These are phyloP conservation scores for Zizania latifolia DNA, from an alignment of 176 grass and related monocot genomes.

Conservation along the genomic window DNA sequence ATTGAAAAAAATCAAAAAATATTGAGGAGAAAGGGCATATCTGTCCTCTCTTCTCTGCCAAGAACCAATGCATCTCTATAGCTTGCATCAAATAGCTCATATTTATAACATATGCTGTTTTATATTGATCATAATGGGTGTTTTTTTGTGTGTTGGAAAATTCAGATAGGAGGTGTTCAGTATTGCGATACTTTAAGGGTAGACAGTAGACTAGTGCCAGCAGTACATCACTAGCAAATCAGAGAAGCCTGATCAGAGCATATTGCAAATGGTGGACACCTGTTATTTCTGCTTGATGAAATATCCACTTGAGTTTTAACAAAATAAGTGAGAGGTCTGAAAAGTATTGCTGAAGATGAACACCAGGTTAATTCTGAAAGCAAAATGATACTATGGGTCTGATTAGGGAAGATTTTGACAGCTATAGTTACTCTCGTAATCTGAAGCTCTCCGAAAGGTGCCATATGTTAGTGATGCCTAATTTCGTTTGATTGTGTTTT, in stretches of 20 bases:
- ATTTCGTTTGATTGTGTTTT: not conserved
- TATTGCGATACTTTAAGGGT: not conserved
- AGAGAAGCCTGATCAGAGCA: not conserved
- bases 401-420: no score
- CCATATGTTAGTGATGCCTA: not conserved
- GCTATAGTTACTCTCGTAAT: no score
- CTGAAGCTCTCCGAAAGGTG: no score
- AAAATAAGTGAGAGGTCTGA: not conserved
- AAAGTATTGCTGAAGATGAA: not conserved
- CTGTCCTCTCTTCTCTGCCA: not conserved
- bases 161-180: not conserved
- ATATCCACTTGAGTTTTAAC: not conserved
- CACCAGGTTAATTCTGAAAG: constrained; percentile 7
- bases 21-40: not conserved
- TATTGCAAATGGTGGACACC: constrained; percentile 20
- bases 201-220: not conserved
- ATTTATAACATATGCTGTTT: not conserved
- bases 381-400: no score
- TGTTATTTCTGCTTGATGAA: constrained; percentile 21
- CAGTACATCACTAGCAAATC: not conserved
- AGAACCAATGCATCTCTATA: not conserved
- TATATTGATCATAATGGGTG: not conserved
- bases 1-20: not conserved
- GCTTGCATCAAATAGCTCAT: constrained; percentile 18
- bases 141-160: not conserved